Evolutionary conservation across 2,329 filamentous ascomycete genomes (phyloP).

Genomic region (Pestalotiopsis sp.): DNA sequence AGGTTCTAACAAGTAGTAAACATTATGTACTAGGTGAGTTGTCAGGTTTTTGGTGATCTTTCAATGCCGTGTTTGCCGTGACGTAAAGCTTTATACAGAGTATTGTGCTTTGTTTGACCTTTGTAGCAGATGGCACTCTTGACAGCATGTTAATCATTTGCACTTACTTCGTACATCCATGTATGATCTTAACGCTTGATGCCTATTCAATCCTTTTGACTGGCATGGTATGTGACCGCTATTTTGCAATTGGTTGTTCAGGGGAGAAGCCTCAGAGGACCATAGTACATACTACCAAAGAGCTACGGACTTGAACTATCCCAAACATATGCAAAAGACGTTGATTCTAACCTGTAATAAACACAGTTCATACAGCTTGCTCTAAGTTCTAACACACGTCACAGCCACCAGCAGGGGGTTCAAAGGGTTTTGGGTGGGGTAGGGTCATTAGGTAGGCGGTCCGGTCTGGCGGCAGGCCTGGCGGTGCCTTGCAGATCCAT

Average conservation of each 20-base stretch:
- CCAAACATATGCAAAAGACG: neutral
- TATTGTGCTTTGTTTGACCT: neutral
- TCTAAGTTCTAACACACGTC: neutral
- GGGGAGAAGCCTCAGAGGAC: neutral
- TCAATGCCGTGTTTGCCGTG: slow-evolving; percentile 5
- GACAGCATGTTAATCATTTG: neutral
- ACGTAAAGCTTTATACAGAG: neutral
- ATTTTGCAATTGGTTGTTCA: neutral
- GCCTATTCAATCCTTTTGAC: too few relatives aligned
- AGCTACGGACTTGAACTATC: neutral
- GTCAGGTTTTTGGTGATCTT: neutral
- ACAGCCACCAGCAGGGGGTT: neutral
- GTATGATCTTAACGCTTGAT: too few relatives aligned
- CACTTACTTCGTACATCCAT: too few relatives aligned
- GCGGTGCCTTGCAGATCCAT: slow-evolving; percentile 11
- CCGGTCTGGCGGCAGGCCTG: neutral
- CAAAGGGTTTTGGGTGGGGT: neutral
- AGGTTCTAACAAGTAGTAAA: neutral
- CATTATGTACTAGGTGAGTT: neutral
- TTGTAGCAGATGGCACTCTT: neutral
- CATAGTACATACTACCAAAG: neutral
- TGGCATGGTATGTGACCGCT: too few relatives aligned
- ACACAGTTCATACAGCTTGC: neutral
- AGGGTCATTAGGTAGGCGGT: neutral
- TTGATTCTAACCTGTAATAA: neutral